phyloP scores from a whole-genome alignment of 176 grass and related monocot genomes.

The Musa itinerans region DNA sequence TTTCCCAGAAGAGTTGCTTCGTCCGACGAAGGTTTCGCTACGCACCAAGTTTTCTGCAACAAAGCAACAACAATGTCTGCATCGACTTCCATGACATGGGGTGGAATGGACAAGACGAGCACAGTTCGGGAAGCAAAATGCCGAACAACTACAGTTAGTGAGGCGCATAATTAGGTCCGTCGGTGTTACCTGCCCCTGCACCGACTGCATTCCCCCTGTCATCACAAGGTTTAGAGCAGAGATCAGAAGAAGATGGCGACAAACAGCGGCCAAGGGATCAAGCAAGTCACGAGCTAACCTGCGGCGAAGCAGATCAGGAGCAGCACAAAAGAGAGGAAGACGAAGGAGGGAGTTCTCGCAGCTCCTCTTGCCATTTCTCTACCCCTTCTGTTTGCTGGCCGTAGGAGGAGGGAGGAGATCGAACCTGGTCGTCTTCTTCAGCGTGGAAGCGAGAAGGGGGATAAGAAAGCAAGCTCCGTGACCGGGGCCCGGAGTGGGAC shows the following conservation, averaged over 20 bases:
- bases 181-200: no score
- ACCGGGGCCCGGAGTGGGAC: no score
- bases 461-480: no score
- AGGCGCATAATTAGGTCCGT: no score
- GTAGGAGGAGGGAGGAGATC: background rate
- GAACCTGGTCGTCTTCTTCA: background rate
- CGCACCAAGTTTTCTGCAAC: slow-evolving; percentile 76
- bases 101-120: no score
- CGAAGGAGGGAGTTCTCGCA: background rate
- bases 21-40: slow-evolving; percentile 67
- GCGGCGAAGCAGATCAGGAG: slow-evolving; percentile 47
- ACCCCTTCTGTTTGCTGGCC: background rate
- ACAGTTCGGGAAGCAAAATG: no score
- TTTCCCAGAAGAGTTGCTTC: slow-evolving; percentile 33
- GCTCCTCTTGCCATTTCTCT: background rate
- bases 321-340: slow-evolving; percentile 28
- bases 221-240: background rate
- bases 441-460: no score
- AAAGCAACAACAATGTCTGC: background rate
- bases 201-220: no score
- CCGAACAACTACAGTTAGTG: no score
- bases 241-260: background rate
- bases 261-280: background rate
- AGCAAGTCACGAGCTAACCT: slow-evolving; percentile 21
- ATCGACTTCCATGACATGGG: no score